Base-by-base conservation (phyloP, 139 green algal genomes). In the Haematococcus sp. region DNA sequence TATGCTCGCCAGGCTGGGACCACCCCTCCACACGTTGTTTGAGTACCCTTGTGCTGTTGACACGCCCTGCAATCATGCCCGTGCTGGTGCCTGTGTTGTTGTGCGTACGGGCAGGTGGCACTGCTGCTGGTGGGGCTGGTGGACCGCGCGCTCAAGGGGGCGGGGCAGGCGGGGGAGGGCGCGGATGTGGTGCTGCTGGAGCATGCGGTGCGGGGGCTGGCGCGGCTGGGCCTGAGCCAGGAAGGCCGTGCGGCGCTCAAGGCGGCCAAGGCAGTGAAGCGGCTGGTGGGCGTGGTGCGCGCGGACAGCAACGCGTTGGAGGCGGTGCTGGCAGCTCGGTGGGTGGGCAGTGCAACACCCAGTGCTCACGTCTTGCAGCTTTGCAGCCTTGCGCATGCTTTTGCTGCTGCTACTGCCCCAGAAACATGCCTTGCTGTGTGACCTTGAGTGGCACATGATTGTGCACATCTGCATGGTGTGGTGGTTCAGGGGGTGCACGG, bases 221-320 rank as follows among this genome's bases (percentile, higher is more conserved):
- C 79, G 7, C 63, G 33, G 1, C 23, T 81, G 30, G 79, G 71
- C n/a, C 68, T 77, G 3, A 72, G 7, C 20, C 28, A 11, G 4
- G 67, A 72, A 34, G 79, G 79, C n/a, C 63, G 63, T 16, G 34
- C 63, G 28, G 79, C 79, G 13, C 33, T 84, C 28, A 72, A 68
- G 17, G 34, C 31, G 7, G 55, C 52, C 33, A 63, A 59, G 35
- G 75, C 44, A 1, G 66, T 85, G 17, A 55, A 56, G 33, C 56
- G 70, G 46, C 59, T 85, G 63, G 71, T 81, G 49, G 63, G 63
- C 30, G 79, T 85, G 15, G 70, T 78, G 46, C 64, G 75, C 19
- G 65, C 51, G 23, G 79, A 85, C 75, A 79, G 76, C 58, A 31
- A 31, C 22, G 79, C 79, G n/a, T 71, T 85, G 70, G 70, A 69